A percentile compares a stretch with the other conserved stretches of the same genome.
phyloP scores from a whole-genome alignment of 1,284 basidiomycete genomes.

The Prillingera fragicola region DNA sequence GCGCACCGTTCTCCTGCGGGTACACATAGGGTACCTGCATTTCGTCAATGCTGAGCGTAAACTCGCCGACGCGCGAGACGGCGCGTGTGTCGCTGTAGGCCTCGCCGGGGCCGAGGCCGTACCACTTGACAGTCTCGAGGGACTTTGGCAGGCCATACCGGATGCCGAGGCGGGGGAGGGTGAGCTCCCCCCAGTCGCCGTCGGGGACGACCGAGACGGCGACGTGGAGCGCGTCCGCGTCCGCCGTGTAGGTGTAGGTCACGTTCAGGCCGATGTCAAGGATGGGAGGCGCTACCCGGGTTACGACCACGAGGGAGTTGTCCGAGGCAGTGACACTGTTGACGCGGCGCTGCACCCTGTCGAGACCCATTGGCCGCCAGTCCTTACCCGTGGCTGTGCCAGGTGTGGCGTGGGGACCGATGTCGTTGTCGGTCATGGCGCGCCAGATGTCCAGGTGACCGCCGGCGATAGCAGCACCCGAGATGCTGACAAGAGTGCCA shows the following conservation, averaged over 20 bases:
- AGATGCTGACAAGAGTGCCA: too few species aligned
- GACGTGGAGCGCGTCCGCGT: constrained; percentile 2
- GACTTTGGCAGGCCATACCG: constrained; percentile 11
- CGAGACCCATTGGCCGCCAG: constrained; percentile 12
- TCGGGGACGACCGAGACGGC: constrained; percentile 7
- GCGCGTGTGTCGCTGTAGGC: constrained; percentile 16
- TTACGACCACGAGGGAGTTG: constrained; percentile 4
- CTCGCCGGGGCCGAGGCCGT: constrained; percentile 19
- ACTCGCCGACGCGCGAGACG: constrained; percentile 8
- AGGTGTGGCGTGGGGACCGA: constrained; percentile 4
- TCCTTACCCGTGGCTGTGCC: too few species aligned
- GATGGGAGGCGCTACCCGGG: constrained; percentile 12
- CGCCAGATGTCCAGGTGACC: constrained; percentile 19
- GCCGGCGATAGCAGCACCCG: background rate
- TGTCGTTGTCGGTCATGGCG: constrained; percentile 25
- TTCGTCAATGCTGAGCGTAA: constrained; percentile 11
- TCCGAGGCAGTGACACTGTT: constrained; percentile 6
- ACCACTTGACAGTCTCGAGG: constrained; percentile 11
- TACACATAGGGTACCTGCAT: constrained; percentile 21
- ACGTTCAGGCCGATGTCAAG: constrained; percentile 5
- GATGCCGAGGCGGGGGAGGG: constrained; percentile 18
- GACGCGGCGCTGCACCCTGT: constrained; percentile 14
- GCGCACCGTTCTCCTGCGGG: constrained; percentile 22
- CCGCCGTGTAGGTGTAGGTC: constrained; percentile 11
- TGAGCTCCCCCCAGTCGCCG: constrained; percentile 14